phyloP scores from a whole-genome alignment of 805 yeast genomes.

The Candida quercuum region DNA sequence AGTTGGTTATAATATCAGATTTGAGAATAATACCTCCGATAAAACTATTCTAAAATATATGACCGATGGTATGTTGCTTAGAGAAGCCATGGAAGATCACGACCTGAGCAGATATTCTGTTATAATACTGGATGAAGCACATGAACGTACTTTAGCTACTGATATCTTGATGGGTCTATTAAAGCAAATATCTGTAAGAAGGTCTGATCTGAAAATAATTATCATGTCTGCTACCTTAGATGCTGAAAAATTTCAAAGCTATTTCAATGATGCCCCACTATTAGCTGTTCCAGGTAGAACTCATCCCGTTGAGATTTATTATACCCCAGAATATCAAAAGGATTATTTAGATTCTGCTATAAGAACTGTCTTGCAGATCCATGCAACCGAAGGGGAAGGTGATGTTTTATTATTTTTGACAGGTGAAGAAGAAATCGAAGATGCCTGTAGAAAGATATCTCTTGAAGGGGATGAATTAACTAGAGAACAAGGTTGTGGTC shows the following conservation, averaged over 20 bases:
- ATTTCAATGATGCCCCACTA: conserved; percentile 88
- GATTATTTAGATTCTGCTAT: conserved; percentile 94
- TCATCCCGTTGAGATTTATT: conserved; percentile 93
- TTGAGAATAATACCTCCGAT: conserved; percentile 79
- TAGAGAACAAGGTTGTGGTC: conserved; percentile 89
- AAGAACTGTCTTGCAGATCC: conserved; percentile 92
- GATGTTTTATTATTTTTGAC: conserved; percentile 84
- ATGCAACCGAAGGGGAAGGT: conserved; percentile 93
- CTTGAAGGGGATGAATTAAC: conserved; percentile 85
- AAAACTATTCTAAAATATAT: conserved; percentile 86
- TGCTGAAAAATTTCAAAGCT: conserved; percentile 90
- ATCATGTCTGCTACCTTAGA: conserved; percentile 98
- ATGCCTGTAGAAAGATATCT: conserved; percentile 84
- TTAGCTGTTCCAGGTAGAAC: conserved; percentile 98
- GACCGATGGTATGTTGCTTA: conserved; percentile 97
- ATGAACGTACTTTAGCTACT: conserved; percentile 94
- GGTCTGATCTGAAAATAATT: conserved; percentile 86
- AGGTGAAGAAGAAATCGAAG: conserved; percentile 98
- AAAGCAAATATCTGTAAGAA: conserved; percentile 71
- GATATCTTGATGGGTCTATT: conserved; percentile 94
- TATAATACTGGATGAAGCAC: conserved; percentile 94
- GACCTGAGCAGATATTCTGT: conserved; percentile 76
- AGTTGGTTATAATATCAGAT: conserved; percentile 93
- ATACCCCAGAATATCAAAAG: conserved; percentile 94
- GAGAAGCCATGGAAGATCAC: conserved; percentile 98